A percentile compares a stretch with the other conserved stretches of the same genome.
Conservation (phyloP, 2,329 filamentous ascomycete species). For the Dactylonectria estremocensis region DNA sequence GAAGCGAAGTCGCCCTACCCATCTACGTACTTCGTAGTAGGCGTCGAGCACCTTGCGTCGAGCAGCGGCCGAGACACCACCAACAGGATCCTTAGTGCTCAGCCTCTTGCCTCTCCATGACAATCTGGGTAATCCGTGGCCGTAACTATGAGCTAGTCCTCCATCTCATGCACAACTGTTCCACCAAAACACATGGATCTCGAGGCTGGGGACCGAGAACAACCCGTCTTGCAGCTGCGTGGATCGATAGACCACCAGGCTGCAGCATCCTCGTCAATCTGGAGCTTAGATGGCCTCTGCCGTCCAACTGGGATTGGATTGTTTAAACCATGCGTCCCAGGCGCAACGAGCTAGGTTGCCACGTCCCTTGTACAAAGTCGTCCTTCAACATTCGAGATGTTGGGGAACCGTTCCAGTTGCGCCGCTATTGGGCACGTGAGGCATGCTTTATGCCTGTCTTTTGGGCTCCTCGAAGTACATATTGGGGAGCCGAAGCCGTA, state of each 20-base stretch:
- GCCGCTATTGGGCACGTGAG: conserved; percentile 25
- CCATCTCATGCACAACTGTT: background rate
- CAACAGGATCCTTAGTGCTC: background rate
- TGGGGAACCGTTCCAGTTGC: conserved; percentile 17
- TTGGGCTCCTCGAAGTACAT: background rate
- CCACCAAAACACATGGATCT: conserved; percentile 1
- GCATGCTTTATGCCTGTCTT: too few species aligned
- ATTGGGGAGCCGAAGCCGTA: conserved; percentile 19
- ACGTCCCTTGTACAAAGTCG: conserved; percentile 1
- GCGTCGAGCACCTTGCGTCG: too few species aligned
- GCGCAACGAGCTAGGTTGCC: conserved; percentile 8
- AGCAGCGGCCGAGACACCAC: background rate
- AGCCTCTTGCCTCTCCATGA: conserved; percentile 14
- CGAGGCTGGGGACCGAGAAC: background rate
- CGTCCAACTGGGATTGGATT: conserved; percentile 20
- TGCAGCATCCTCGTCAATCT: conserved; percentile 14
- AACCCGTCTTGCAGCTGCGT: conserved; percentile 12
- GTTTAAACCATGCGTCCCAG: conserved; percentile 20
- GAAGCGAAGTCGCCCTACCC: background rate
- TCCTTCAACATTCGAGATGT: conserved; percentile 13
- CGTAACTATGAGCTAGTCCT: background rate
- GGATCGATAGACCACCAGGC: conserved; percentile 10
- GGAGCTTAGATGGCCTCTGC: conserved; percentile 18
- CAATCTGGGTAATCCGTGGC: background rate
- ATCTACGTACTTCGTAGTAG: too few species aligned